Base-by-base conservation (phyloP, 306 rosid genomes). In the Sicyos baderoa region DNA sequence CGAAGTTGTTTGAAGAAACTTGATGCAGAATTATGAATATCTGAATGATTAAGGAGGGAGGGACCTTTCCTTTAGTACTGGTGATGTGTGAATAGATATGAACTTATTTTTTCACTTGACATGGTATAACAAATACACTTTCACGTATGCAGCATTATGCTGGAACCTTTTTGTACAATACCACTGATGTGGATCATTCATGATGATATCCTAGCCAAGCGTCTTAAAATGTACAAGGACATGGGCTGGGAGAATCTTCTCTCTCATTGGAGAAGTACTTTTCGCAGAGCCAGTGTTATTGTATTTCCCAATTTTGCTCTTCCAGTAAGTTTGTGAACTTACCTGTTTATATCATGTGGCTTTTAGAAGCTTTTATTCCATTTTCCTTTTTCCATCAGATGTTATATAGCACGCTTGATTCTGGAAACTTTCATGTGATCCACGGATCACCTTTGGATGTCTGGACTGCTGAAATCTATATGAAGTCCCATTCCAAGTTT, bases 151-250 rank as follows among this genome's bases (percentile, higher is more conserved):
- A 93, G 99, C 89, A 84, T 93, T 79, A 88, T 90, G 97, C 95
- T 86, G 96, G 99, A 84, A 79, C 99, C 99, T 59, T 93, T 93
- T 85, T 90, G 91, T 85, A 85, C 97, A 48, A 76, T 93, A 67
- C 97, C 99, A 74, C 72, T 93, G 73, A 80, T 93, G 75, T 93
- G 99, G 99, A 85, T 90, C 79, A 81, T 93, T 85, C 97, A 88
- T 79, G 97, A 93, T 80, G 86, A 90, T 77, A 77, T 72, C 71
- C 99, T 85, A 72, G 88, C 97, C 59, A 81, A 79, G 54, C 94
- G 97, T 55, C 90, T 89, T 77, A 80, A 79, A 35, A 67, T 73
- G 12, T 93, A 93, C 29, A 84, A 84, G 74, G 76, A 87, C 73
- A 83, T 44, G 88, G 91, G 86, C 70, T 82, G 82, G 96, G 79